These are phyloP conservation scores for Picea glauca DNA, from an alignment of 75 land plant species.

Conservation along the genomic window DNA sequence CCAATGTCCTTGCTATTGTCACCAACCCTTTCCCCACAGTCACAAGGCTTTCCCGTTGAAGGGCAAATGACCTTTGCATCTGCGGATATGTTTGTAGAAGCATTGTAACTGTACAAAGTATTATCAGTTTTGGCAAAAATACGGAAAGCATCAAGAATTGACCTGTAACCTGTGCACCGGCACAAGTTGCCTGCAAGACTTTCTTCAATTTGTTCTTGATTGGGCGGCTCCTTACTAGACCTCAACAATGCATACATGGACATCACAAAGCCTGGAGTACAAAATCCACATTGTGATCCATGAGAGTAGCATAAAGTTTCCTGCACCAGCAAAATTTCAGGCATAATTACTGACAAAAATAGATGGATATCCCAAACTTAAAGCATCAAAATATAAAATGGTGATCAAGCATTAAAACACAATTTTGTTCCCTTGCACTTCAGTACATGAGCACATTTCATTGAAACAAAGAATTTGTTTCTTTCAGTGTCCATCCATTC, in stretches of 20 bases:
- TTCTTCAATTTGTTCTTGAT: constrained; percentile 74
- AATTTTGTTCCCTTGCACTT: background rate
- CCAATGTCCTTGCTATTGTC: background rate
- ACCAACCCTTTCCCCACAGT: constrained; percentile 37
- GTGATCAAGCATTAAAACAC: too few species aligned
- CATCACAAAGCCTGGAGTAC: constrained; percentile 99
- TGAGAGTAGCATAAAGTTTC: constrained; percentile 74
- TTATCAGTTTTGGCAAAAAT: constrained; percentile 88
- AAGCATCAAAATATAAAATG: background rate
- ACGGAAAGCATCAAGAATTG: constrained; percentile 91
- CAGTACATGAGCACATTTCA: background rate
- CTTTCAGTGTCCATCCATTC: background rate
- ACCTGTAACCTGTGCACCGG: constrained; percentile 95
- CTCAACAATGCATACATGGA: constrained; percentile 92
- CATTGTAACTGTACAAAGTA: constrained; percentile 42
- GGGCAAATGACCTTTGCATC: constrained; percentile 59
- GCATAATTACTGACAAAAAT: background rate
- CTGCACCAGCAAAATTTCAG: constrained; percentile 29
- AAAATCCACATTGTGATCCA: constrained; percentile 99
- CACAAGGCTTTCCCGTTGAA: constrained; percentile 88
- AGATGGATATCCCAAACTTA: background rate
- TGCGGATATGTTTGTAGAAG: constrained; percentile 11
- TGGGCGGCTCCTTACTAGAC: constrained; percentile 60
- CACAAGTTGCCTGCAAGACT: constrained; percentile 69
- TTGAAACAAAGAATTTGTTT: background rate